Percentiles rank a stretch among this genome's conserved stretches.
These are phyloP conservation scores for Theileria equi DNA, from an alignment of 169 alveolate species.

Conservation along the genomic window DNA sequence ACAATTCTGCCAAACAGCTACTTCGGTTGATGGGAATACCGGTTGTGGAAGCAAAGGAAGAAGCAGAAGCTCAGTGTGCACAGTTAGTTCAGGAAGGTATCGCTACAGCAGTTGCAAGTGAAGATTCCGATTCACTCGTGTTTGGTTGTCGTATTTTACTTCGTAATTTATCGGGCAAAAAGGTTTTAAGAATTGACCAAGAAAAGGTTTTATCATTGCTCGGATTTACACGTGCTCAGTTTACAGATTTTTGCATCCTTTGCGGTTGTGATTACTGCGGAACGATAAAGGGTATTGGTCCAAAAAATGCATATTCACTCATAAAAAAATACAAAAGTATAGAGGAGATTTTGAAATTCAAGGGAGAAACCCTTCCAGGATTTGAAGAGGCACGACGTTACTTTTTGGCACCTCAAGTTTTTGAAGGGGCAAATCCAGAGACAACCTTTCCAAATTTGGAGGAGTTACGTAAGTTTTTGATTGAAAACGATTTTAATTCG, in stretches of 20 bases:
- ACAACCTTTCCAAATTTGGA: slow-evolving; percentile 74
- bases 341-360: slow-evolving; percentile 81
- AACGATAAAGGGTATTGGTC: slow-evolving; percentile 92
- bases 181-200: slow-evolving; percentile 71
- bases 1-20: slow-evolving; percentile 89
- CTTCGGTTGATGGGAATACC: slow-evolving; percentile 93
- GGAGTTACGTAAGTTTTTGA: slow-evolving; percentile 76
- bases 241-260: slow-evolving; percentile 95
- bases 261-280: slow-evolving; percentile 98
- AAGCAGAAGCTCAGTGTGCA: slow-evolving; percentile 98
- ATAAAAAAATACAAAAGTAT: slow-evolving; percentile 84
- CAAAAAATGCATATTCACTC: slow-evolving; percentile 91
- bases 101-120: slow-evolving; percentile 93
- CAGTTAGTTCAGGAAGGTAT: slow-evolving; percentile 84
- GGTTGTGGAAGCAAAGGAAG: slow-evolving; percentile 91
- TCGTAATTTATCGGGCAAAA: slow-evolving; percentile 62
- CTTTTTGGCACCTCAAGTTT: slow-evolving; percentile 73
- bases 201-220: slow-evolving; percentile 75
- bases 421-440: slow-evolving; percentile 63
- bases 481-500: slow-evolving; percentile 76
- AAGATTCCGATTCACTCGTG: slow-evolving; percentile 96
- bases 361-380: slow-evolving; percentile 71
- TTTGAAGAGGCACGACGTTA: slow-evolving; percentile 76
- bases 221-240: slow-evolving; percentile 85
- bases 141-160: slow-evolving; percentile 88